Base-by-base conservation (phyloP, 2,329 filamentous ascomycete species). In the Ascochyta lentis region DNA sequence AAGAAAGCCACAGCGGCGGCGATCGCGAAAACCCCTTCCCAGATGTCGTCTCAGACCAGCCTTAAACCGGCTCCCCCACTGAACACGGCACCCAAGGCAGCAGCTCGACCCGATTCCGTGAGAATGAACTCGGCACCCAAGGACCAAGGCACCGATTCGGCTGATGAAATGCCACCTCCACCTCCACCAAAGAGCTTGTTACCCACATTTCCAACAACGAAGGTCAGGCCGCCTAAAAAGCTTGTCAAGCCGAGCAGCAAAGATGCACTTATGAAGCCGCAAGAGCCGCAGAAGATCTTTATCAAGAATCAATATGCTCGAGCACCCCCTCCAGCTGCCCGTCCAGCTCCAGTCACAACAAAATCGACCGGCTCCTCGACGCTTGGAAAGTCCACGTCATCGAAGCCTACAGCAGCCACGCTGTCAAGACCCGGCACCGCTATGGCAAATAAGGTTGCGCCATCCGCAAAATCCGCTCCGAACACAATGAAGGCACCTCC, bases 251-350 rank as follows among this genome's bases (percentile, higher is more conserved):
- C 68, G 23, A 86, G 87, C 2, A 81, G 80, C 8, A 89, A 88
- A 68, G 86, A 89, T 37, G 67, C 80, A 0, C 63, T 80, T 3
- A 62, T 76, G 10, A 90, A 89, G 70, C 70, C 81, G 0, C 91
- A 87, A 70, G 86, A 88, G 22, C 89, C 69, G 1, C 89, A 88
- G 7, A 91, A 89, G 3, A 74, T 75, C 31, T 71, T 70, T 59
- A 72, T 85, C 89, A 54, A 92, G 89, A 72, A 68, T 41, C 64
- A 68, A 39, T 73, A 72, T 47, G 70, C 70, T 24, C 70, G 68
- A 53, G 67, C 70, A 27, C 75, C 78, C 44, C 72, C 84, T 57
- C 83, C 87, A 49, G 83, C 85, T 10, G 81, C 86, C 1, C 85
- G 84, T 56, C 83, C 81, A 41, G 78, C 82, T 13, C 56, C 65